Conservation (phyloP, 345 rosid species). For the Corymbia maculata region DNA sequence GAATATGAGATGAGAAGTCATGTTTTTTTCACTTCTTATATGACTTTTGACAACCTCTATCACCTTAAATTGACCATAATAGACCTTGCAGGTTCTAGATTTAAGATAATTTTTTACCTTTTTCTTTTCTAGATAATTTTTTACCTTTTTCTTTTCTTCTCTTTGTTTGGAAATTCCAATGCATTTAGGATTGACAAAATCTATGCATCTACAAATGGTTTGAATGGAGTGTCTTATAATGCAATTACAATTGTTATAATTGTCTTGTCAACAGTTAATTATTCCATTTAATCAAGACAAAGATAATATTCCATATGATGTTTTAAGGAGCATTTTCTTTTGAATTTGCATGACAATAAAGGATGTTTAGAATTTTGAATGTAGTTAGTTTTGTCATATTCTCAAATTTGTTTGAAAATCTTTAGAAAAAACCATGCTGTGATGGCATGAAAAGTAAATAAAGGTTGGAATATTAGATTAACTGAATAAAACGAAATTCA, state of each 20-base stretch:
- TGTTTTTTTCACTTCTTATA: background rate
- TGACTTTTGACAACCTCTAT: background rate
- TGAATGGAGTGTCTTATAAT: background rate
- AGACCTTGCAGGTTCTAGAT: background rate
- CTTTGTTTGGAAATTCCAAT: background rate
- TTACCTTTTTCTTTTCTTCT: too few relatives aligned
- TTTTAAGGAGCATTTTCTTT: background rate
- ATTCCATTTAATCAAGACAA: too few relatives aligned
- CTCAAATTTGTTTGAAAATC: background rate
- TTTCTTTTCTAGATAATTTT: too few relatives aligned
- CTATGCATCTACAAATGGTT: background rate
- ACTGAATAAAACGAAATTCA: too few relatives aligned
- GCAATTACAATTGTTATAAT: background rate
- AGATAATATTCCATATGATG: too few relatives aligned
- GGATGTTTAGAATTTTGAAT: background rate
- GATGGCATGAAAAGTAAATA: background rate
- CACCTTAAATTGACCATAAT: too few relatives aligned
- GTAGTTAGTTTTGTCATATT: background rate
- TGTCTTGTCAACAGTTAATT: too few relatives aligned
- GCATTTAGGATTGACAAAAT: background rate
- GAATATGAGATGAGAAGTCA: background rate
- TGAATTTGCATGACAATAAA: background rate
- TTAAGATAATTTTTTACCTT: too few relatives aligned
- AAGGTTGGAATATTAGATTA: background rate
- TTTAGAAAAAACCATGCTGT: too few relatives aligned